These are phyloP conservation scores for Cynanchum wilfordii DNA, from an alignment of 257 asterid species.

Conservation along the genomic window DNA sequence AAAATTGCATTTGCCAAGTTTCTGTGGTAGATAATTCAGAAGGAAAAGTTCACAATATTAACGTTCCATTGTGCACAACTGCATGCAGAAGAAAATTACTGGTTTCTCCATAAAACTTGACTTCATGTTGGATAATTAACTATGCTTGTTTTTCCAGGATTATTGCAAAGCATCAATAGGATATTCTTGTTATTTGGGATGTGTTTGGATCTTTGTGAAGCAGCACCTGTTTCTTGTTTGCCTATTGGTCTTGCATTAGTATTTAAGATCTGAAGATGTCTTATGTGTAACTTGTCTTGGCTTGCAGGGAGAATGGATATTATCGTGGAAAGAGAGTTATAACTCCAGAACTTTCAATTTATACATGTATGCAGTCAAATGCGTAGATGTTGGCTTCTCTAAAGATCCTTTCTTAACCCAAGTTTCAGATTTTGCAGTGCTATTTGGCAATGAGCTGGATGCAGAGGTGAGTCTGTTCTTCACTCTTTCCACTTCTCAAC, in stretches of 20 bases:
- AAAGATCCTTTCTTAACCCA: constrained; percentile 83
- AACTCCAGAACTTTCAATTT: constrained; percentile 50
- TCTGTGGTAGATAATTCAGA: background rate
- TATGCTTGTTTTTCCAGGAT: background rate
- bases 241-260: background rate
- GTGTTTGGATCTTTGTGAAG: background rate
- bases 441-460: constrained; percentile 88
- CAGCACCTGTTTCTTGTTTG: background rate
- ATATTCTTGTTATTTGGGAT: background rate
- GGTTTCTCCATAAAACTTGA: background rate
- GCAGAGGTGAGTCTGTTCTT: constrained; percentile 52
- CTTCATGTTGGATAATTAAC: background rate
- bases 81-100: background rate
- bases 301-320: constrained; percentile 93
- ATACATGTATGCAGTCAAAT: constrained; percentile 70
- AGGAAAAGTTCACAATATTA: background rate
- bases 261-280: background rate
- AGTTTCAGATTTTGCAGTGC: constrained; percentile 83
- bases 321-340: constrained; percentile 50
- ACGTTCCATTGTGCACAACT: background rate
- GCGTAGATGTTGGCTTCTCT: constrained; percentile 64
- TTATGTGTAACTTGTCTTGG: background rate
- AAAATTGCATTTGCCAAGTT: background rate
- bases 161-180: background rate
- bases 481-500: background rate